These are phyloP conservation scores for Pyronema omphalodes DNA, from an alignment of 495 filamentous ascomycete genomes.

Conservation along the genomic window DNA sequence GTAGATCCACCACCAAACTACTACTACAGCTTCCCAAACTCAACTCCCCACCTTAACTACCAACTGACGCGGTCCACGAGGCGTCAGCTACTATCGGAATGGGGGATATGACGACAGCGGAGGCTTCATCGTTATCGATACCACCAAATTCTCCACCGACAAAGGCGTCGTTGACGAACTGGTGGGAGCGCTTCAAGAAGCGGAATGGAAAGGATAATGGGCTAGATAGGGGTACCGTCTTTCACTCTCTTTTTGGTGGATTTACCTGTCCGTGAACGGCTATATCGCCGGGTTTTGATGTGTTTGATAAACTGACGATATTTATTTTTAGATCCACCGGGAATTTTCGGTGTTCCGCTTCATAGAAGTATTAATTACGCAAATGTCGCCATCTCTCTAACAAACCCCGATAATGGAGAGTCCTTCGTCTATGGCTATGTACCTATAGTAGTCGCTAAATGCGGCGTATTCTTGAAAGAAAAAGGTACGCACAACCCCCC, in stretches of 20 bases:
- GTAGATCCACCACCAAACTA: too few relatives aligned
- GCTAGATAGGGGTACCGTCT: slow-evolving; percentile 44
- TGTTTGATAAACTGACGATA: background rate
- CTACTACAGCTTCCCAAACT: background rate
- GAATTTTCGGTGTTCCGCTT: slow-evolving; percentile 87
- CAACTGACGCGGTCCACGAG: background rate
- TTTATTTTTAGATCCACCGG: background rate
- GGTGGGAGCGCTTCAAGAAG: slow-evolving; percentile 60
- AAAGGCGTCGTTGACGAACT: slow-evolving; percentile 47
- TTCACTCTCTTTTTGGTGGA: background rate
- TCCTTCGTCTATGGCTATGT: slow-evolving; percentile 99
- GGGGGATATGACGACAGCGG: slow-evolving; percentile 6
- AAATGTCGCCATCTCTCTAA: slow-evolving; percentile 93
- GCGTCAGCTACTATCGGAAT: background rate
- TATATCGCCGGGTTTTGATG: background rate
- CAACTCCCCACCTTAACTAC: background rate
- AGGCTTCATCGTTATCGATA: background rate
- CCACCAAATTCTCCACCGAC: slow-evolving; percentile 35
- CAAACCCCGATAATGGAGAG: slow-evolving; percentile 60
- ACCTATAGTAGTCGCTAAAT: slow-evolving; percentile 96
- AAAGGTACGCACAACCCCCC: slow-evolving; percentile 44
- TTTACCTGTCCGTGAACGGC: background rate
- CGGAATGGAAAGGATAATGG: slow-evolving; percentile 37
- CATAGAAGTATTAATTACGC: slow-evolving; percentile 92
- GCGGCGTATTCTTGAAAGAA: slow-evolving; percentile 93